phyloP scores from a whole-genome alignment of 768 basidiomycete species.

The Serendipita vermifera region DNA sequence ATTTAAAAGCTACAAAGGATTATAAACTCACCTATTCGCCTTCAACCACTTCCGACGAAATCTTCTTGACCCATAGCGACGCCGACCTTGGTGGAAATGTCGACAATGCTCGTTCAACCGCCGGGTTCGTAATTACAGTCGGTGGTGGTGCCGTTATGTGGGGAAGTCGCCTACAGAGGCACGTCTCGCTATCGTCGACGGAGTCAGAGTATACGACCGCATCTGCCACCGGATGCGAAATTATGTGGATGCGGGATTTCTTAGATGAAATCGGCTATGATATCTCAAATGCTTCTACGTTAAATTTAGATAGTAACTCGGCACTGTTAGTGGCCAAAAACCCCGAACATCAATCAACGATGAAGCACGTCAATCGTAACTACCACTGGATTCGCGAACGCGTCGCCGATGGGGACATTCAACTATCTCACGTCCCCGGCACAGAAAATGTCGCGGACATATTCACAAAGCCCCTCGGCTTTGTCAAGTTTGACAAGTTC shows the following conservation, averaged over 20 bases:
- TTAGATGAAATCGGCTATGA: constrained; percentile 12
- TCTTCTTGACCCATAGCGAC: constrained; percentile 24
- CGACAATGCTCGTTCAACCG: constrained; percentile 22
- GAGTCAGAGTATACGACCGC: constrained; percentile 35
- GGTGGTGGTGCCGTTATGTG: constrained; percentile 29
- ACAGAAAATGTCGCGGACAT: too few species aligned
- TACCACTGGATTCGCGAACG: background rate
- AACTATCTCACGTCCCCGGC: constrained; percentile 7
- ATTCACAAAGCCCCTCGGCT: too few species aligned
- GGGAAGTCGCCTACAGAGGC: constrained; percentile 29
- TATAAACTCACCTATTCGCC: constrained; percentile 19
- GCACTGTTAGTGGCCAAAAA: background rate
- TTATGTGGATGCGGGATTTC: constrained; percentile 23
- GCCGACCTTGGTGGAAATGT: constrained; percentile 23
- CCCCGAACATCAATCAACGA: too few species aligned
- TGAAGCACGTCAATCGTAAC: too few species aligned
- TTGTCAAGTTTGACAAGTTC: background rate
- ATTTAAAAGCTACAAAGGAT: constrained; percentile 26
- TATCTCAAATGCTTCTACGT: background rate
- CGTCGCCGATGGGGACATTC: background rate
- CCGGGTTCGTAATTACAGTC: constrained; percentile 24
- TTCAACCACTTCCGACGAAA: constrained; percentile 15
- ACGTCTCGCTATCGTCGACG: constrained; percentile 28
- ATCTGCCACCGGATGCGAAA: constrained; percentile 24
- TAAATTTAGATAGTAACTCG: background rate